Evolutionary conservation across 1,284 basidiomycete species (phyloP), one percentile per base, ranked within the genome.

Genomic region (Thelephora terrestris): DNA sequence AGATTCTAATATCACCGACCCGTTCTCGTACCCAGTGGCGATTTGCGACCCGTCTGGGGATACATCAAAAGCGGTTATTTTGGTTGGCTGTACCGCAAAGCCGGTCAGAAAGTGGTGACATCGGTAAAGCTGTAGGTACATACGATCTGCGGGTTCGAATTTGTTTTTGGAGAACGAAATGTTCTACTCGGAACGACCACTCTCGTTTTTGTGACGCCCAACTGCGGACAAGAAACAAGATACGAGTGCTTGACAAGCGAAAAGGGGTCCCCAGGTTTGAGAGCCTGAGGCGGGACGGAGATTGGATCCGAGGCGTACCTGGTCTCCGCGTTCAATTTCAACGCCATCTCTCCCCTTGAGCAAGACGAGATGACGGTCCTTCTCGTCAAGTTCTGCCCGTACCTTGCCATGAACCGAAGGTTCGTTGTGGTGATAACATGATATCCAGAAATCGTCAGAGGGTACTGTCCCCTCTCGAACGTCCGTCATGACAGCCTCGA

Each of bases 371-470:
- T 74, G 61, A n/a, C 78, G 65, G 53, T 80, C 66, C 2, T 55
- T 58, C n/a, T 78, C 74, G 52, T 79, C 74, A 21, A 81, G 66
- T 37, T 67, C 61, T 5, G 74, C 71, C 23, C 64, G 60, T 18
- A 81, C 67, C 61, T 77, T 79, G 7, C 76, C 74, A 54, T 87
- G 84, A 1, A 83, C 69, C 2, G 79, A 79, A 14, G 68, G 64
- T 52, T 73, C 67, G 14, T 64, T 69, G 1, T 59, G 49, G 39
- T 74, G 75, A 65, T 88, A 88, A 61, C 78, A 80, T 0, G 84
- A 86, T 2, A 87, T 63, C 85, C 85, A 89, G 56, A 81, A 74
- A 42, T 71, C 71, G 51, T 88, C 85, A 2, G 62, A 65, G 0
- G 78, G 72, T 4, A 83, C 64, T 4, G 73, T 47, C 6, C 76